Evolutionary conservation across 805 yeast species (phyloP), one percentile per base, ranked within the genome.

Genomic region (Sugiyamaella marilandica): DNA sequence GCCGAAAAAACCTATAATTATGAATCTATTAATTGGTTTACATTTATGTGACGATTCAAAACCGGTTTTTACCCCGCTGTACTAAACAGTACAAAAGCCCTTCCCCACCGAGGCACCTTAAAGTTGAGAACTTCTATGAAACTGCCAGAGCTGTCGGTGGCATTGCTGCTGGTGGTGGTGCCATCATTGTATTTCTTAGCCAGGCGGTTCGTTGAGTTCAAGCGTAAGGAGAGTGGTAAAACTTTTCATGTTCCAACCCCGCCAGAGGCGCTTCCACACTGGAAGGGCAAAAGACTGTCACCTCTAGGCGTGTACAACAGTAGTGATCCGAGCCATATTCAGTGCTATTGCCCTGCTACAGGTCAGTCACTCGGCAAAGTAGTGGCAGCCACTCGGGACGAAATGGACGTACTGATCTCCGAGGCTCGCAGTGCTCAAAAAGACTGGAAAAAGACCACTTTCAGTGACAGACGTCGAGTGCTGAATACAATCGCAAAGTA

Each of bases 261-360:
- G 1, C 85, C 79, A 55, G 88, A 85, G 62, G 89, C 95, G 31
- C 77, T 82, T 65, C 88, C 90, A 2, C 92, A 88, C 65, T 91
- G 97, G 97, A 90, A 90, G 68, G 96, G 96, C 5, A 85, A 82
- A 61, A 74, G 96, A 49, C 73, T 88, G 33, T 78, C 80, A 49
- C 84, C 89, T 0, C 78, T 85, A 11, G 72, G 81, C 11, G 74
- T 87, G 2, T 62, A 58, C 71, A 79, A 80, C 52, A 76, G 78
- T 1, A 78, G 77, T 21, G 90, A 85, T 50, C 87, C 92, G 1
- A 75, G 72, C 18, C 74, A 70, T 58, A 87, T 92, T 56, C 91
- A 88, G 64, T 81, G 91, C 55, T 85, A 87, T 67, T 92, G 99
- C 70, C 99, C 99, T 2, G 97, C 98, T 0, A 94, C 98, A 0